These are phyloP conservation scores for Balansia obtecta DNA, from an alignment of 2,329 filamentous ascomycete species.

Conservation along the genomic window DNA sequence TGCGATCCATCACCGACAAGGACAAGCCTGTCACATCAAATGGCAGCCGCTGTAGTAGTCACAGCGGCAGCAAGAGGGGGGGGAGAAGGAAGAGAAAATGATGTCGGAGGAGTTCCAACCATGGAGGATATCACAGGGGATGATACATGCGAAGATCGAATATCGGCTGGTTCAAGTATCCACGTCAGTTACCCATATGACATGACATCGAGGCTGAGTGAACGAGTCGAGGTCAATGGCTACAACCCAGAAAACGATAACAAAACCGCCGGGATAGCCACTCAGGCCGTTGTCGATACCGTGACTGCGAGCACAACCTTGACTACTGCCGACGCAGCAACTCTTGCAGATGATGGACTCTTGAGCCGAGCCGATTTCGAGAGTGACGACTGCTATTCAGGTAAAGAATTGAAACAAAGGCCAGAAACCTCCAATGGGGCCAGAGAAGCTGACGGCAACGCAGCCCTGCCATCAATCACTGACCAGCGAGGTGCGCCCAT, in stretches of 20 bases:
- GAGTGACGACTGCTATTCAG: not conserved
- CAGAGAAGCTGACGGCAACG: not conserved
- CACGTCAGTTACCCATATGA: not conserved
- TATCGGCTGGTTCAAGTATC: not conserved
- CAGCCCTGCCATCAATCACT: not conserved
- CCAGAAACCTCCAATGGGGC: not conserved
- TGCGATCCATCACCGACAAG: not conserved
- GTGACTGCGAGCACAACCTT: not conserved
- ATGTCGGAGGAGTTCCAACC: not conserved
- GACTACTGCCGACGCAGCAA: not conserved
- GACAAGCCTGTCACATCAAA: not conserved
- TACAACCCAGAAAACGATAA: not conserved
- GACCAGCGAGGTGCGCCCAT: not conserved
- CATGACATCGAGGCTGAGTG: not conserved
- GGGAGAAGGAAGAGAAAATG: not conserved
- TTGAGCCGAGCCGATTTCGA: not conserved
- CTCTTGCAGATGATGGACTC: not conserved
- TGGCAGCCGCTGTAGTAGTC: not conserved
- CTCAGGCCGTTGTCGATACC: not conserved
- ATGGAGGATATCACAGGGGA: not conserved
- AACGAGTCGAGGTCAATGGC: not conserved
- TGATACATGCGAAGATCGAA: not conserved
- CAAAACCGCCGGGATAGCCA: not conserved
- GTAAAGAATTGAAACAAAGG: not conserved
- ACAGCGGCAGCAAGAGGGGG: too few relatives aligned